A percentile compares a stretch with the other conserved stretches of the same genome.
These are phyloP conservation scores for Penicillium concentricum DNA, from an alignment of 2,329 filamentous ascomycete species.

Conservation along the genomic window DNA sequence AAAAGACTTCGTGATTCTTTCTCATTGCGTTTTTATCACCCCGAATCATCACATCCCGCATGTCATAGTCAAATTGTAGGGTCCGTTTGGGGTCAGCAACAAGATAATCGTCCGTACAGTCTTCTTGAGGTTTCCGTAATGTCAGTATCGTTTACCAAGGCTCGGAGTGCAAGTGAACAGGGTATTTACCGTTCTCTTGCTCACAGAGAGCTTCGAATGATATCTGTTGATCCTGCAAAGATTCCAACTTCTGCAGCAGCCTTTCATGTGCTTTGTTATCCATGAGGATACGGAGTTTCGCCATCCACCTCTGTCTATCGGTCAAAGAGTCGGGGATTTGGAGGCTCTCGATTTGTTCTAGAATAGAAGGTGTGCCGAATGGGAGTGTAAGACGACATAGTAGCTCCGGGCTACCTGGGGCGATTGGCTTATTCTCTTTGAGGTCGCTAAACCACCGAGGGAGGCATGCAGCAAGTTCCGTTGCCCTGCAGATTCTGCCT, in stretches of 20 bases:
- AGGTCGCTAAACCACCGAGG: background rate
- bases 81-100: background rate
- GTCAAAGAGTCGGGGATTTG: background rate
- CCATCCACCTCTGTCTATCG: background rate
- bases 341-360: background rate
- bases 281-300: background rate
- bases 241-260: background rate
- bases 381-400: background rate
- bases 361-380: background rate
- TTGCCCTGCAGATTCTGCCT: background rate
- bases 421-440: background rate
- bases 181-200: background rate
- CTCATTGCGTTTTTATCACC: background rate
- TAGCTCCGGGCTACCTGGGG: background rate
- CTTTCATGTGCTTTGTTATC: background rate
- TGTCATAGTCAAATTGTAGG: background rate
- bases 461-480: background rate
- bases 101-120: background rate
- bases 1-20: background rate
- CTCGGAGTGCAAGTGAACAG: background rate
- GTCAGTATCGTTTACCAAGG: background rate
- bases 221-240: background rate
- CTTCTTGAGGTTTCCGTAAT: background rate
- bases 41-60: background rate
- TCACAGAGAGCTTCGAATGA: background rate